Base-by-base conservation (phyloP, 805 yeast species). In the Tetrapisispora namnaoensis region DNA sequence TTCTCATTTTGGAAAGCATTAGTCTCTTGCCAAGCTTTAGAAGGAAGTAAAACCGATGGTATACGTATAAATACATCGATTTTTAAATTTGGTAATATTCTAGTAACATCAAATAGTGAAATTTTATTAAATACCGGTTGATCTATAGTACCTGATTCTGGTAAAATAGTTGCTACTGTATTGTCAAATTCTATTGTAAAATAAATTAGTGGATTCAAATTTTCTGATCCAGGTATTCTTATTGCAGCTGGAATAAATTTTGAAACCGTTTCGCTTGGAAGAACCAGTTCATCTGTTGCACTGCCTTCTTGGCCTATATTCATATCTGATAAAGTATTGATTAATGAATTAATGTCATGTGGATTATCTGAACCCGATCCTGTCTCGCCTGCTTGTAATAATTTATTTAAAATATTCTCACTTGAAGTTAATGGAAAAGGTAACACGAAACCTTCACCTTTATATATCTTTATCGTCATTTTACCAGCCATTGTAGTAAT, bases 151-250 rank as follows among this genome's bases (percentile, higher is more conserved):
- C 96, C 96, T 47, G 85, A 79, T 28, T 82, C 79, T 2, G 98
- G 93, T 56, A 89, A 95, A 45, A 91, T 80, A 16, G 89, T 77
- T 54, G 93, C 83, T 55, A 90, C 93, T 45, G 91, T 88, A 67
- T 93, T 93, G 68, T 93, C 99, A 63, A 89, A 91, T 67, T 93
- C 99, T 42, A 93, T 74, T 1, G 95, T 88, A 59, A 90, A 76
- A 66, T 86, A 87, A 37, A 93, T 75, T 51, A 95, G 74, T 17
- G 93, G 78, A 55, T 79, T 80, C 53, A 78, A 74, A 35, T 75
- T 69, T 46, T 73, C 72, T 55, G 80, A 61, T 30, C 76, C 75
- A 16, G 86, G 82, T 41, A 78, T 69, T 44, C 78, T 69, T 42
- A 79, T 70, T 40, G 76, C 70, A 16, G 83, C 74, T 39, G 87